Evolutionary conservation across 1,284 basidiomycete species (phyloP).

Genomic region (Puccinia horiana): DNA sequence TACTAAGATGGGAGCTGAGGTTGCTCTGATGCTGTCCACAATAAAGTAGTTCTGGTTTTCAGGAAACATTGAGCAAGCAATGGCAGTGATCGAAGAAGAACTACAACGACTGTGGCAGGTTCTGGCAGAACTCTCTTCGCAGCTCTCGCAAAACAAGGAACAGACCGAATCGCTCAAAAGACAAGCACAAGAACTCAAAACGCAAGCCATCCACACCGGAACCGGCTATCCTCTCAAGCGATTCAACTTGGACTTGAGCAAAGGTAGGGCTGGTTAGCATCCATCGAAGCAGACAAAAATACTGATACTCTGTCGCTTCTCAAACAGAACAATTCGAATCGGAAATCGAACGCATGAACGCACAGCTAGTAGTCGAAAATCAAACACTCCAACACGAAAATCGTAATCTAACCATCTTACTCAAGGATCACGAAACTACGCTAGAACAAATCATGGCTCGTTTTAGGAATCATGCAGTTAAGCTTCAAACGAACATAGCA

Average conservation of each 20-base stretch:
- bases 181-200: conserved; percentile 78
- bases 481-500: neutral
- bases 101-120: conserved; percentile 74
- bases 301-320: neutral
- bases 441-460: conserved; percentile 96
- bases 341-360: conserved; percentile 85
- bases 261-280: too few relatives aligned
- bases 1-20: neutral
- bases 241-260: conserved; percentile 89
- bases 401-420: conserved; percentile 79
- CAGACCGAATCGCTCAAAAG: conserved; percentile 72
- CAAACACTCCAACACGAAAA: conserved; percentile 89
- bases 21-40: neutral
- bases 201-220: conserved; percentile 74
- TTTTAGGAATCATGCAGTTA: conserved; percentile 84
- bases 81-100: conserved; percentile 66
- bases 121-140: conserved; percentile 77
- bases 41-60: too few relatives aligned
- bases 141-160: conserved; percentile 81
- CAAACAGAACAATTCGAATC: conserved; percentile 84
- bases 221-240: conserved; percentile 80
- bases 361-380: conserved; percentile 89
- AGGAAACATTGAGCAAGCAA: too few relatives aligned
- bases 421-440: conserved; percentile 93
- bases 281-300: conserved; percentile 54